Evolutionary conservation across 805 yeast species (phyloP).

Genomic region (Vanderwaltozyma yarrowii): DNA sequence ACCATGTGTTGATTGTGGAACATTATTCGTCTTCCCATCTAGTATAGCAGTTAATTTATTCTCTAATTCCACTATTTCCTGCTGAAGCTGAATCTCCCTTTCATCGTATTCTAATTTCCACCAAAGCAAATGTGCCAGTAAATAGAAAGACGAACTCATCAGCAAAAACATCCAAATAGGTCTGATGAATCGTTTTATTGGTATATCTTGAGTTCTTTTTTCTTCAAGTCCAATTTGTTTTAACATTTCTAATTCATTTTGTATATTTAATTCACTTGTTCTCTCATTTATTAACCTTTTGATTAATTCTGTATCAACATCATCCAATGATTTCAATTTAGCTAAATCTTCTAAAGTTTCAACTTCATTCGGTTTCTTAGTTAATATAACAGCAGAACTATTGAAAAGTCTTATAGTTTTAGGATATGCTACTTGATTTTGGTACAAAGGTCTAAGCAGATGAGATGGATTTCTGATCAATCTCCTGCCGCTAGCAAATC

Average conservation of each 20-base stretch:
- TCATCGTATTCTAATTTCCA: slow-evolving; percentile 23
- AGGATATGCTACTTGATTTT: too few species aligned
- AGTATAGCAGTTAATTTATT: slow-evolving; percentile 5
- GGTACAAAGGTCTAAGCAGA: too few species aligned
- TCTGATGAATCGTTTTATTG: slow-evolving; percentile 19
- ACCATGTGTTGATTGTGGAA: neutral
- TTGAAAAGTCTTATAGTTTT: neutral
- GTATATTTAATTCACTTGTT: slow-evolving; percentile 21
- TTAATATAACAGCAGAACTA: neutral
- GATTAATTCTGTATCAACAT: slow-evolving; percentile 26
- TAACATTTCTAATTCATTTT: slow-evolving; percentile 22
- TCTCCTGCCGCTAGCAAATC: too few species aligned
- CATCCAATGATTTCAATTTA: slow-evolving; percentile 22
- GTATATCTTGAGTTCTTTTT: slow-evolving; percentile 4
- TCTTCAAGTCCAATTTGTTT: slow-evolving; percentile 16
- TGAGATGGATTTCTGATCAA: too few species aligned
- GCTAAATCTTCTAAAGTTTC: slow-evolving; percentile 25
- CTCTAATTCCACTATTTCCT: slow-evolving; percentile 14
- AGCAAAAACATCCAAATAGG: slow-evolving; percentile 25
- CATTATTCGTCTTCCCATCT: neutral
- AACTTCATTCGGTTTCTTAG: slow-evolving; percentile 5
- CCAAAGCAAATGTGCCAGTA: slow-evolving; percentile 21
- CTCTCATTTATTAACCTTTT: slow-evolving; percentile 22
- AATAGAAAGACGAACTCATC: slow-evolving; percentile 25
- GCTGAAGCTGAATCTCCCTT: slow-evolving; percentile 15